A percentile compares a stretch with the other conserved stretches of the same genome.
These are phyloP conservation scores for Thelonectria rubi DNA, from an alignment of 2,329 filamentous ascomycete species.

Conservation along the genomic window DNA sequence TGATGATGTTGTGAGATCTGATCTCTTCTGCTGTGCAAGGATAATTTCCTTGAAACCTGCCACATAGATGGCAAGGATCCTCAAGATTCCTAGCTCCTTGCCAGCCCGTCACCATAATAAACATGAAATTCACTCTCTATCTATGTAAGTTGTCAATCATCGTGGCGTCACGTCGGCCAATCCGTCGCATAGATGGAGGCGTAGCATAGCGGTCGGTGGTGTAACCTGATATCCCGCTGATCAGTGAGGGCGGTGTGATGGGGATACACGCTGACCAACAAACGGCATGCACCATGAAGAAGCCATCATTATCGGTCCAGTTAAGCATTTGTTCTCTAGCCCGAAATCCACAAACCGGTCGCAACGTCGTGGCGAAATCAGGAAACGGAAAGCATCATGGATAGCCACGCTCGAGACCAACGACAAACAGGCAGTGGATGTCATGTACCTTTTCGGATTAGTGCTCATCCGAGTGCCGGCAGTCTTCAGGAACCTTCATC, in stretches of 20 bases:
- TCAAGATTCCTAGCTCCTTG: constrained; percentile 18
- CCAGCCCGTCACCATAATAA: background rate
- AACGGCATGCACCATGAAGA: constrained; percentile 19
- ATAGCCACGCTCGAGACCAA: background rate
- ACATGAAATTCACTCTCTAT: no score
- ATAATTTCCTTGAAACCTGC: constrained; percentile 15
- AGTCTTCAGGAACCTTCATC: constrained; percentile 6
- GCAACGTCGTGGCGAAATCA: constrained; percentile 4
- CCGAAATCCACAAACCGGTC: constrained; percentile 1
- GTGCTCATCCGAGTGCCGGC: constrained; percentile 3
- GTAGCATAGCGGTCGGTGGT: constrained; percentile 29
- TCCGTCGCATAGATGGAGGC: constrained; percentile 25
- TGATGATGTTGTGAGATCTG: constrained; percentile 29
- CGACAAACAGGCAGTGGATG: background rate
- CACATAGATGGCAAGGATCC: constrained; percentile 17
- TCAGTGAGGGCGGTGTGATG: constrained; percentile 31
- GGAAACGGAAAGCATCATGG: background rate
- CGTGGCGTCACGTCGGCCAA: constrained; percentile 4
- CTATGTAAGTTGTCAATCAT: no score
- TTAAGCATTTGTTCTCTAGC: constrained; percentile 29
- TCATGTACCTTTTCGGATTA: background rate
- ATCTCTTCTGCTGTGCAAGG: constrained; percentile 25
- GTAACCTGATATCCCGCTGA: constrained; percentile 29
- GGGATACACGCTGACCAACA: constrained; percentile 25
- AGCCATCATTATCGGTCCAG: constrained; percentile 30